These are phyloP conservation scores for Aspergillus luchuensis DNA, from an alignment of 2,329 filamentous ascomycete species.

Conservation along the genomic window DNA sequence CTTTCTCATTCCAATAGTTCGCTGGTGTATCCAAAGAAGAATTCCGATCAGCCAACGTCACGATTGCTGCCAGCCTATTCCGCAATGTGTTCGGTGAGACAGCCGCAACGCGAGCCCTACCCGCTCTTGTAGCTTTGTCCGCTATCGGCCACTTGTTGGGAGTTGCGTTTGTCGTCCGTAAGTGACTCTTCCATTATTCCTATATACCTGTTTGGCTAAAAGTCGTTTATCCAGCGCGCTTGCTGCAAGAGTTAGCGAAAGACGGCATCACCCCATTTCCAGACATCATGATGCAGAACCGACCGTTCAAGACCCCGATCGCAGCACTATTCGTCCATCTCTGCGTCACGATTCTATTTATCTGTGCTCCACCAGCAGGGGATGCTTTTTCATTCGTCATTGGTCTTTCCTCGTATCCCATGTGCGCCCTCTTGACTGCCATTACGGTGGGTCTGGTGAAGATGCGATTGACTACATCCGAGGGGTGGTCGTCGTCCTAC, in stretches of 20 bases:
- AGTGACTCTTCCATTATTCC: not conserved
- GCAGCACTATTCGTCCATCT: constrained; percentile 20
- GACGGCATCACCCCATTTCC: constrained; percentile 29
- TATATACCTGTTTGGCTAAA: not conserved
- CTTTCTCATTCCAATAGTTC: constrained; percentile 32
- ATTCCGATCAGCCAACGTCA: constrained; percentile 52
- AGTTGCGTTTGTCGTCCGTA: constrained; percentile 26
- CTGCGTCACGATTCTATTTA: constrained; percentile 24
- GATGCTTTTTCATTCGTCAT: constrained; percentile 29
- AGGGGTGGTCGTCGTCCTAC: constrained; percentile 17
- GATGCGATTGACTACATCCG: constrained; percentile 12
- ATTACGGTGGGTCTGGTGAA: constrained; percentile 25
- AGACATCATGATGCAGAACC: constrained; percentile 25
- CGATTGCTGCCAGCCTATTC: constrained; percentile 58
- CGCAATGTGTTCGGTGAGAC: constrained; percentile 41
- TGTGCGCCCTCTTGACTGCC: constrained; percentile 19
- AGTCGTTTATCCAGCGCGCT: constrained; percentile 15
- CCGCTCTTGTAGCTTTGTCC: constrained; percentile 26
- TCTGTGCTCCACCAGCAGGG: constrained; percentile 27
- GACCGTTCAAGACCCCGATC: constrained; percentile 26
- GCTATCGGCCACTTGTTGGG: constrained; percentile 28
- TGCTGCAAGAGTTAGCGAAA: constrained; percentile 29
- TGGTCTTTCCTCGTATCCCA: constrained; percentile 23
- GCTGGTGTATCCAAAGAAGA: constrained; percentile 56
- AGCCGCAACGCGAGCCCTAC: constrained; percentile 22